phyloP scores from a whole-genome alignment of 2,329 filamentous ascomycete genomes.

The Aspergillus sp. region DNA sequence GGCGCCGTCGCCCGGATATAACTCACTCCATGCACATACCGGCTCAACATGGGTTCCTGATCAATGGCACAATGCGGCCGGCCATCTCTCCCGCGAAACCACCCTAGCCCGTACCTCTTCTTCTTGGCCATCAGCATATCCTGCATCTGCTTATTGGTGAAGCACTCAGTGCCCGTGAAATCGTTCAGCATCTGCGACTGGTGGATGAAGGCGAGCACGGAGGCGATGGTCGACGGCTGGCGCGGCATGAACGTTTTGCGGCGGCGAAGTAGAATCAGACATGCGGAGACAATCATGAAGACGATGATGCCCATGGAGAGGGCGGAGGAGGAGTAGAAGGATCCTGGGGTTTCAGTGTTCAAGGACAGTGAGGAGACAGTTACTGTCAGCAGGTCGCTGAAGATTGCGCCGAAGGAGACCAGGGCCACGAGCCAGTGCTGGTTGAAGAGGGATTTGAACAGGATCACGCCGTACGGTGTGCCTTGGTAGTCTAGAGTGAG shows the following conservation, averaged over 20 bases:
- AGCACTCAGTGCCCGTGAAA: slow-evolving; percentile 62
- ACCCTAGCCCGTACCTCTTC: slow-evolving; percentile 66
- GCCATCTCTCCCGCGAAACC: slow-evolving; percentile 66
- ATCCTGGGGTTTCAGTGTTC: slow-evolving; percentile 43
- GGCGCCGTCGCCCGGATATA: slow-evolving; percentile 22
- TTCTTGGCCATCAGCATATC: slow-evolving; percentile 50
- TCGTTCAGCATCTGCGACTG: slow-evolving; percentile 71
- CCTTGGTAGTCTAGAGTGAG: slow-evolving; percentile 44
- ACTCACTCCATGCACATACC: slow-evolving; percentile 55
- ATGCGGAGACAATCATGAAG: slow-evolving; percentile 54
- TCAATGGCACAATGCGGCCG: slow-evolving; percentile 69
- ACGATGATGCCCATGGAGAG: slow-evolving; percentile 57
- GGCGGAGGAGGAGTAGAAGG: slow-evolving; percentile 59
- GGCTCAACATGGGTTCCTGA: slow-evolving; percentile 59
- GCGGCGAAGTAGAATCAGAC: slow-evolving; percentile 53
- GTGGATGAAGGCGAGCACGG: slow-evolving; percentile 68
- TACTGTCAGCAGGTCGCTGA: slow-evolving; percentile 41
- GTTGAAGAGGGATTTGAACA: slow-evolving; percentile 37
- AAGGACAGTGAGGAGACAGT: slow-evolving; percentile 42
- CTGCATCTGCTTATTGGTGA: slow-evolving; percentile 55
- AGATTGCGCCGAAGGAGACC: slow-evolving; percentile 38
- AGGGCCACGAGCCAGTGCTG: slow-evolving; percentile 39
- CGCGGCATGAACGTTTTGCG: slow-evolving; percentile 65
- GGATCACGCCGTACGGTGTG: slow-evolving; percentile 39
- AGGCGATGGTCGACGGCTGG: slow-evolving; percentile 70